Evolutionary conservation across 129 eudicot species (phyloP).

Genomic region (Centrapalus pauciflorus): DNA sequence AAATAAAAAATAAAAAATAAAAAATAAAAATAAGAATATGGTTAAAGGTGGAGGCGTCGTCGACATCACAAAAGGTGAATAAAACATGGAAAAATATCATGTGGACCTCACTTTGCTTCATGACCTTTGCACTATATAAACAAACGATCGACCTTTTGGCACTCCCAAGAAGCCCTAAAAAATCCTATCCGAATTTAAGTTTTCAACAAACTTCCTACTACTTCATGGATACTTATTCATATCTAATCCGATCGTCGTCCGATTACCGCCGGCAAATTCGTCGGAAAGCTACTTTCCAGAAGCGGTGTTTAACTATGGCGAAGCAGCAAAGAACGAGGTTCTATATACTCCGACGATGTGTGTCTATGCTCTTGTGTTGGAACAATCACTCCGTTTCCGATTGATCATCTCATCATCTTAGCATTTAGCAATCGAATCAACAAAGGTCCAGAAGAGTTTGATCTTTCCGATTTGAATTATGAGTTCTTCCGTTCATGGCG

Average conservation of each 20-base stretch:
- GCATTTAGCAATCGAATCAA: neutral
- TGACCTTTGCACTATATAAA: constrained; percentile 10
- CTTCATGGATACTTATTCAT: constrained; percentile 20
- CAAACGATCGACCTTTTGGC: neutral
- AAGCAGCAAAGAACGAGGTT: constrained; percentile 51
- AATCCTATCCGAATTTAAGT: neutral
- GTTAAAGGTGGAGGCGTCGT: neutral
- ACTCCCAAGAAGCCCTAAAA: constrained; percentile 12
- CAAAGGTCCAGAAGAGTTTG: neutral
- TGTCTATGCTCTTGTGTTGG: constrained; percentile 60
- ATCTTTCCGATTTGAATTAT: neutral
- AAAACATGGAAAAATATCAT: neutral
- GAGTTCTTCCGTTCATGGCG: constrained; percentile 2
- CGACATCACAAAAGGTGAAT: constrained; percentile 15
- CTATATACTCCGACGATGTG: constrained; percentile 55
- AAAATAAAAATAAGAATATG: no score
- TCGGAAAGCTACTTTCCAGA: constrained; percentile 34
- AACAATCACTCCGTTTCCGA: constrained; percentile 37
- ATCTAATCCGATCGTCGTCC: constrained; percentile 15
- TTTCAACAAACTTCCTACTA: neutral
- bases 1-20: no score
- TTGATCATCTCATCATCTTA: constrained; percentile 8
- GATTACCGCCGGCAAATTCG: constrained; percentile 23
- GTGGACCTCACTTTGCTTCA: neutral
- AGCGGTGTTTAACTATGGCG: constrained; percentile 35